Base-by-base conservation (phyloP, 2,329 filamentous ascomycete species). In the Aspergillus awamori region DNA sequence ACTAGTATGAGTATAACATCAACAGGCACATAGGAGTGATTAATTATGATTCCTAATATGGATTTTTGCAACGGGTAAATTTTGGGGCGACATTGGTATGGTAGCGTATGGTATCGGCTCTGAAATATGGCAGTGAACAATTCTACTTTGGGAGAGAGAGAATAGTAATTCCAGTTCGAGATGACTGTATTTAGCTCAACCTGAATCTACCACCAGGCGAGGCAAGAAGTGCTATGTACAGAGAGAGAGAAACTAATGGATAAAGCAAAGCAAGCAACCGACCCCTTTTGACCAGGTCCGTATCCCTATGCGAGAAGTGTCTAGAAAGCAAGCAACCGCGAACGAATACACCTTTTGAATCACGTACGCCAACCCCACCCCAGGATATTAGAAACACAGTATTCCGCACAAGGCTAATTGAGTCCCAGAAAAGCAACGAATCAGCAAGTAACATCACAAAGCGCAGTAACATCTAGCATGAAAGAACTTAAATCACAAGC, bases 351-450 rank as follows among this genome's bases (percentile, higher is more conserved):
- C 47, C 26, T 33, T 51, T 51, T 51, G 3, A 51, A 51, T 51
- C 47, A 51, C 47, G 8, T 30, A 51, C 47, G 47, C 47, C 47
- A n/a, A 51, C 13, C 24, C 47, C 47, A 33, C 24, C 47, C 47
- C 47, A 51, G 47, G 47, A 51, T 51, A 51, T 51, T 51, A 51
- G 28, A 51, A 51, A 30, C 26, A 45, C 41, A 30, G 15, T 33
- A 51, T 33, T 51, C 47, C 47, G 17, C 47, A 30, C 26, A 28
- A 51, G 47, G 47, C 47, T 51, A 51, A 51, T 17, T 26, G 47
- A 30, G 24, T 33, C 47, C 47, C 47, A 51, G 7, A 30, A 28
- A 49, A 26, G 5, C 15, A 51, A 51, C 47, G 30, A 49, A 24
- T 24, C 22, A n/a, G 26, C 22, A 49, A 17, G 17, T 17, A 33